phyloP scores from a whole-genome alignment of 805 yeast species.

The Hagleromyces aurorensis region DNA sequence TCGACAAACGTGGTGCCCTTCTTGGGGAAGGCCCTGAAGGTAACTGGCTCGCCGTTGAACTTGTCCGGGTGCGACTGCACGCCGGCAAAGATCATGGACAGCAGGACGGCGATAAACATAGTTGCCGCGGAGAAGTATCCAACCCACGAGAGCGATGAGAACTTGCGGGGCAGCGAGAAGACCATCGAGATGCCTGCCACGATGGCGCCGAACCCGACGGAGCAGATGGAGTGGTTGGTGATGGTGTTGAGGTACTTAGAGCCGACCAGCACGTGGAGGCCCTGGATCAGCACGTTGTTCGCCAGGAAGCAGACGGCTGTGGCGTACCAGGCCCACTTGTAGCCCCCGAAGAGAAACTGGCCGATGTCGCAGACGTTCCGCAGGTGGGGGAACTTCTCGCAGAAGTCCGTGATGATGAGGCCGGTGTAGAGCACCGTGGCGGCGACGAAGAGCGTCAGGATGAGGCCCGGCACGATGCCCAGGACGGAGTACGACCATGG shows the following conservation, averaged over 20 bases:
- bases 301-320: conserved; percentile 47
- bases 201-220: conserved; percentile 45
- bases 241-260: conserved; percentile 53
- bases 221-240: conserved; percentile 41
- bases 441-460: conserved; percentile 45
- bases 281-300: conserved; percentile 51
- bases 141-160: conserved; percentile 42
- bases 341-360: conserved; percentile 45
- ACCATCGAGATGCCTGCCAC: conserved; percentile 42
- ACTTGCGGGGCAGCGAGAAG: conserved; percentile 49
- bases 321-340: conserved; percentile 46
- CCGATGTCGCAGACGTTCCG: conserved; percentile 53
- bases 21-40: conserved; percentile 42
- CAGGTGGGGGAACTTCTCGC: conserved; percentile 44
- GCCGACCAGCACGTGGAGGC: conserved; percentile 52
- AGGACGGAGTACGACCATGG: conserved; percentile 58
- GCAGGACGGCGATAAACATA: conserved; percentile 48
- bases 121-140: conserved; percentile 49
- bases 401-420: conserved; percentile 45
- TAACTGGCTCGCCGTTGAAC: conserved; percentile 35
- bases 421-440: conserved; percentile 49
- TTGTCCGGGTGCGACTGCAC: conserved; percentile 42
- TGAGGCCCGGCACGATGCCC: conserved; percentile 51
- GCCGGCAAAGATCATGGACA: conserved; percentile 48
- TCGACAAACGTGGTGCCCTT: conserved; percentile 45